Evolutionary conservation across 257 asterid genomes (phyloP).

Genomic region (Penstemon eatonii): DNA sequence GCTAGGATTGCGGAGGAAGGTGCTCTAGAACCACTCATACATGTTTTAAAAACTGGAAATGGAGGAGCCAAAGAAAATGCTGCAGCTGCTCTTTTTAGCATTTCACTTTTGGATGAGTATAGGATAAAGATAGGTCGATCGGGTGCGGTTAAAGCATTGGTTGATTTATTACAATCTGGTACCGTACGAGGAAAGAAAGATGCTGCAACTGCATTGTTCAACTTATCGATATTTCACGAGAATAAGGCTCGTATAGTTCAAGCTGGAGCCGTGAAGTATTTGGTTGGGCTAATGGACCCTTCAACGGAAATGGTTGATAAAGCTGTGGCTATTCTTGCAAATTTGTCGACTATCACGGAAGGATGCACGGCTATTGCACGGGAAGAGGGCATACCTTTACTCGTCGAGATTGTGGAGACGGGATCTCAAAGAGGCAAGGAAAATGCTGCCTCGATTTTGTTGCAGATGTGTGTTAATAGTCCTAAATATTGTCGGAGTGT

Average conservation of each 20-base stretch:
- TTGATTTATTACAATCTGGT: conserved; percentile 73
- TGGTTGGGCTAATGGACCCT: conserved; percentile 72
- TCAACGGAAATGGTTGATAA: conserved; percentile 77
- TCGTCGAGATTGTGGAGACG: conserved; percentile 77
- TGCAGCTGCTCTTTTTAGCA: conserved; percentile 91
- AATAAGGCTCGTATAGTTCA: conserved; percentile 91
- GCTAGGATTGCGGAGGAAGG: conserved; percentile 69
- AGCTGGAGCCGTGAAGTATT: conserved; percentile 80
- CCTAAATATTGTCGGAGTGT: conserved; percentile 68
- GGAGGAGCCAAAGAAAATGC: conserved; percentile 81
- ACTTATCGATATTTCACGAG: conserved; percentile 82
- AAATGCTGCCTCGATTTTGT: conserved; percentile 78
- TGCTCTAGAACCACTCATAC: conserved; percentile 80
- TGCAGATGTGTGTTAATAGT: conserved; percentile 80
- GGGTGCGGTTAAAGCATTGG: conserved; percentile 79
- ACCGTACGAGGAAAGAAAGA: conserved; percentile 87
- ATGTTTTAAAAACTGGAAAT: conserved; percentile 75
- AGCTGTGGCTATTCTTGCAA: conserved; percentile 90
- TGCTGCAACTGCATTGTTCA: conserved; percentile 90
- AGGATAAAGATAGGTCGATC: conserved; percentile 80
- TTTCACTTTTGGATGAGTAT: conserved; percentile 81
- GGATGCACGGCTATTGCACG: conserved; percentile 89
- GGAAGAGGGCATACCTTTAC: conserved; percentile 77
- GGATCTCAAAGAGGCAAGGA: conserved; percentile 95
- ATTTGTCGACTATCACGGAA: conserved; percentile 70